Conservation (phyloP, 2,329 filamentous ascomycete genomes). For the Tolypocladium sp. region DNA sequence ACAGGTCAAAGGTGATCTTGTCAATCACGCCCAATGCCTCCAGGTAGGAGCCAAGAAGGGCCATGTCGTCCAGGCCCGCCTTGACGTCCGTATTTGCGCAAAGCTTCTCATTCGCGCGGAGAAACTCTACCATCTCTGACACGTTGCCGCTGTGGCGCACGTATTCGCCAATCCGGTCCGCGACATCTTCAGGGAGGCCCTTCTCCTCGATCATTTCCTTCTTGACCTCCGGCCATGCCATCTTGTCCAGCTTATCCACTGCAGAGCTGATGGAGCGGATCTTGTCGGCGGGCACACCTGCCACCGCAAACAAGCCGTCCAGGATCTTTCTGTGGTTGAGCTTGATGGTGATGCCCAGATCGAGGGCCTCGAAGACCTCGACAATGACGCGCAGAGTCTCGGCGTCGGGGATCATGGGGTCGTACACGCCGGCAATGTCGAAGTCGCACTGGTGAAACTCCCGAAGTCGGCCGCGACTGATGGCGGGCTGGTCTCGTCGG, state of each 20-base stretch:
- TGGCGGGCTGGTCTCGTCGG: conserved; percentile 42
- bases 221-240: conserved; percentile 80
- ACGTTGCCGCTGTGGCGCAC: conserved; percentile 68
- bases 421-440: conserved; percentile 82
- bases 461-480: conserved; percentile 86
- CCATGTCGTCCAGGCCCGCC: conserved; percentile 73
- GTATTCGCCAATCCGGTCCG: conserved; percentile 80
- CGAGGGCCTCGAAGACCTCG: conserved; percentile 76
- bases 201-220: conserved; percentile 93
- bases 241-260: conserved; percentile 93
- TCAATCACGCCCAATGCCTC: conserved; percentile 65
- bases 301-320: conserved; percentile 85
- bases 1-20: conserved; percentile 80
- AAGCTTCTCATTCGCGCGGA: conserved; percentile 60
- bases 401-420: conserved; percentile 85
- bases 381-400: conserved; percentile 78
- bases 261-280: conserved; percentile 84
- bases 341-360: conserved; percentile 74
- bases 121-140: conserved; percentile 57
- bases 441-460: conserved; percentile 98
- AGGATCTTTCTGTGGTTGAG: conserved; percentile 92
- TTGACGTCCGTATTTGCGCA: conserved; percentile 66
- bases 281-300: conserved; percentile 79
- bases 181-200: conserved; percentile 64
- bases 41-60: conserved; percentile 71